A percentile compares a stretch with the other conserved stretches of the same genome.
Evolutionary conservation across 352 stramenopile species (phyloP).

Genomic region (Globisporangium splendens): DNA sequence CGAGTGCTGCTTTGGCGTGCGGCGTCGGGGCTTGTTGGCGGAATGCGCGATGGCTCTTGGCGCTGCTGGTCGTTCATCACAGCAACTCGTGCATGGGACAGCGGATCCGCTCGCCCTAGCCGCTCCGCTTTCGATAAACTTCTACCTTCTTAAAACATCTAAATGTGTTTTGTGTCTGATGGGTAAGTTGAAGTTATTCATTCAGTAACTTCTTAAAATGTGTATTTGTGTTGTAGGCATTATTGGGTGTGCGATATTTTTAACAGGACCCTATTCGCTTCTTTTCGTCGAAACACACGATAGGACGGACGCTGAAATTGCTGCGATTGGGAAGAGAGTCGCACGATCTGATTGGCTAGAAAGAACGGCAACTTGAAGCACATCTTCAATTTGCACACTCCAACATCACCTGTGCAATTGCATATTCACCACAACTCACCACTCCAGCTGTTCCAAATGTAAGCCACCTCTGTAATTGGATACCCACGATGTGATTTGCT

Average conservation of each 20-base stretch:
- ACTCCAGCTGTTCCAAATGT: not conserved
- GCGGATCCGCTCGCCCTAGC: not conserved
- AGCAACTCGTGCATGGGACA: not conserved
- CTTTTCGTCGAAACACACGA: constrained; percentile 14
- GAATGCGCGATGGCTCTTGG: not conserved
- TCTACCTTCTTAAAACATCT: not conserved
- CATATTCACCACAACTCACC: not conserved
- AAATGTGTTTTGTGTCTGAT: not conserved
- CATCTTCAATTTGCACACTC: not conserved
- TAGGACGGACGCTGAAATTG: constrained; percentile 10
- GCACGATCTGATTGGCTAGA: not conserved
- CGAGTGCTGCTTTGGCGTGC: no score
- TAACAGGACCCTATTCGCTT: not conserved
- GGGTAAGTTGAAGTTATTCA: not conserved
- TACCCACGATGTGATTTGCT: no score
- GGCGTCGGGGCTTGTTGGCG: not conserved
- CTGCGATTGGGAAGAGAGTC: not conserved
- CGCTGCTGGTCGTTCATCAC: constrained; percentile 5
- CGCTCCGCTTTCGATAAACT: not conserved
- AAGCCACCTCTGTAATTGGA: no score
- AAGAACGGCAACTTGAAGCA: constrained; percentile 8
- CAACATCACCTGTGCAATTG: not conserved
- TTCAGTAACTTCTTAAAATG: not conserved
- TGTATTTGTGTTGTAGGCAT: not conserved
- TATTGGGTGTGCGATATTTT: not conserved